Evolutionary conservation across 164 flowering plant genomes (phyloP), one percentile per base, ranked within the genome.

Genomic region (Vitis amurensis): DNA sequence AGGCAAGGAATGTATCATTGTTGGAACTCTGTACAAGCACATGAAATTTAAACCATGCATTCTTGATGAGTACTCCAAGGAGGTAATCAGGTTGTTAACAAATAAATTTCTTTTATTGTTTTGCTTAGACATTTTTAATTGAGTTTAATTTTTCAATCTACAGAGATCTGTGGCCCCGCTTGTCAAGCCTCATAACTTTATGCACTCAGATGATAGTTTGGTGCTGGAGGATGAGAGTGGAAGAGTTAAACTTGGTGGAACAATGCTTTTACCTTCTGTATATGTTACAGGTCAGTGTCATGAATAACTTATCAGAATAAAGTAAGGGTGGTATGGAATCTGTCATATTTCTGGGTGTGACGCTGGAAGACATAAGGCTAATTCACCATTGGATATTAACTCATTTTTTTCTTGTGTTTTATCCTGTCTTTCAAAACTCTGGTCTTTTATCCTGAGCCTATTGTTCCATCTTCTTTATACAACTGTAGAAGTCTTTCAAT

Each of bases 201-300:
- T 87, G 82, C 92, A 93, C 76, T 83, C 89, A 13, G 94, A 93
- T 79, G 98, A 96, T 75, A 72, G 85, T 30, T 83, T 96, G 75
- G 78, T 96, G 72, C 66, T 96, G 76, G 99, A 96, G 85, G 99
- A 93, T 77, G 98, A 91, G 68, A 96, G 97, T 83, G 99, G 98
- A 58, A 84, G 98, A 80, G 94, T 96, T 71, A 93, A 87, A 69
- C 97, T 96, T 72, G 71, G 84, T n/a, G 95, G 98, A 11, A 63
- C 67, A 65, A 48, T 67, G 27, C 81, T 95, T 76, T 64, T 64
- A 37, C 94, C 97, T 63, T 88, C 95, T 65, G 70, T 64, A 13
- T 93, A 82, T 82, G 98, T 96, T 49, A 93, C 99, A 82, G 98
- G 99, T 94, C 13, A 55, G 73, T 71, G 27, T 15, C 50, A 14